These are phyloP conservation scores for Sugiyamaella japonica DNA, from an alignment of 1,139 yeast genomes.

Conservation along the genomic window DNA sequence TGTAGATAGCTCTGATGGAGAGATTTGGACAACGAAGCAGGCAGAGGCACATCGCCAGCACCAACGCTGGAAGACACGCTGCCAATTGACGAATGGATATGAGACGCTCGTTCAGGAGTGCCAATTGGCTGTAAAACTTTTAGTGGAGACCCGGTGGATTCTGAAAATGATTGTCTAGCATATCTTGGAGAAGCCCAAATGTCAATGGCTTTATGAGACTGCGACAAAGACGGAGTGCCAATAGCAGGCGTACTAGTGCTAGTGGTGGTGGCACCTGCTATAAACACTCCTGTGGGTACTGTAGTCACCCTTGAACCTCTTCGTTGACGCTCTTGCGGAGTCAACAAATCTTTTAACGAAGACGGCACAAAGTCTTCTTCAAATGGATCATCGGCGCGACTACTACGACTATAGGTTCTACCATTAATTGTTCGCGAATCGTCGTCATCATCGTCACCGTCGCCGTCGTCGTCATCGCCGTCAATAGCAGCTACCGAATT, in stretches of 20 bases:
- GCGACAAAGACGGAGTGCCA: slow-evolving; percentile 6
- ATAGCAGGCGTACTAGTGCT: background rate
- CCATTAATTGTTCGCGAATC: slow-evolving; percentile 16
- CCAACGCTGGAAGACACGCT: slow-evolving; percentile 4
- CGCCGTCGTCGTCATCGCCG: slow-evolving; percentile 47
- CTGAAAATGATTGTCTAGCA: slow-evolving; percentile 20
- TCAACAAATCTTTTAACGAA: slow-evolving; percentile 66
- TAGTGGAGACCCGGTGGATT: slow-evolving; percentile 16
- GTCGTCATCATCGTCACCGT: slow-evolving; percentile 31
- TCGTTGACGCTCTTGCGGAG: slow-evolving; percentile 73
- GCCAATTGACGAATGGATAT: slow-evolving; percentile 3
- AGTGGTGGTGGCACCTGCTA: background rate
- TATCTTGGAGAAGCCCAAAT: slow-evolving; percentile 19
- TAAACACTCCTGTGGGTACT: background rate
- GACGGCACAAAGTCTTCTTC: slow-evolving; percentile 80
- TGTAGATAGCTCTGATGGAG: slow-evolving; percentile 7
- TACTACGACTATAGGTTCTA: slow-evolving; percentile 1
- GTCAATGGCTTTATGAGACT: slow-evolving; percentile 12
- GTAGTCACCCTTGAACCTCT: slow-evolving; percentile 52
- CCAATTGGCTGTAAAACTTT: slow-evolving; percentile 22
- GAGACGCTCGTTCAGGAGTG: slow-evolving; percentile 23
- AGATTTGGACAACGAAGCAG: slow-evolving; percentile 8
- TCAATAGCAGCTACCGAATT: slow-evolving; percentile 43
- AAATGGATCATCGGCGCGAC: slow-evolving; percentile 47
- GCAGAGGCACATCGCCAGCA: background rate